phyloP scores from a whole-genome alignment of 805 yeast genomes.

The Kazachstania africana region DNA sequence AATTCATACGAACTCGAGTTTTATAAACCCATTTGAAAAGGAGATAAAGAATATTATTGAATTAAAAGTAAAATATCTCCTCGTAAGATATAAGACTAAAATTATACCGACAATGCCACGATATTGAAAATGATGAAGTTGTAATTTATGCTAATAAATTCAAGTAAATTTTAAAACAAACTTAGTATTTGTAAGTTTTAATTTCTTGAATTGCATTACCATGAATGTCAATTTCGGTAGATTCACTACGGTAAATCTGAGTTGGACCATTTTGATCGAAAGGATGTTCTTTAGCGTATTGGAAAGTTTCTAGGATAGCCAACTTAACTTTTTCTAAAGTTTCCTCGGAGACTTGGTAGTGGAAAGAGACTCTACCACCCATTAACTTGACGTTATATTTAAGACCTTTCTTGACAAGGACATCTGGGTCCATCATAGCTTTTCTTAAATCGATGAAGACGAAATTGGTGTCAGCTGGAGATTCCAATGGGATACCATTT shows the following conservation, averaged over 20 bases:
- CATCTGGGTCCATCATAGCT: conserved; percentile 45
- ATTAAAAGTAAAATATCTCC: too few species aligned
- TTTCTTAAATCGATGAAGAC: conserved; percentile 55
- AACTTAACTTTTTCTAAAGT: conserved; percentile 45
- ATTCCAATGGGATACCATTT: conserved; percentile 45
- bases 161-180: background rate
- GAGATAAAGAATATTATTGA: too few species aligned
- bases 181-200: conserved; percentile 24
- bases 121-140: conserved; percentile 2
- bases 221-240: conserved; percentile 25
- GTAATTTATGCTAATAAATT: background rate
- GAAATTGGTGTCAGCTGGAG: conserved; percentile 79
- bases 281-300: conserved; percentile 44
- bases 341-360: conserved; percentile 48
- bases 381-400: conserved; percentile 51
- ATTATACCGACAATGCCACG: conserved; percentile 16
- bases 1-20: too few species aligned
- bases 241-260: conserved; percentile 33
- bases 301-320: conserved; percentile 46
- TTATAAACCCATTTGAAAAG: background rate
- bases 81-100: too few species aligned
- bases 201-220: conserved; percentile 23
- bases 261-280: conserved; percentile 37
- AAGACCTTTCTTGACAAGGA: conserved; percentile 41
- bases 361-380: conserved; percentile 76